Percentiles rank a stretch among this genome's conserved stretches.
Evolutionary conservation across 495 filamentous ascomycete species (phyloP).

Genomic region (Neurospora tetrasperma): DNA sequence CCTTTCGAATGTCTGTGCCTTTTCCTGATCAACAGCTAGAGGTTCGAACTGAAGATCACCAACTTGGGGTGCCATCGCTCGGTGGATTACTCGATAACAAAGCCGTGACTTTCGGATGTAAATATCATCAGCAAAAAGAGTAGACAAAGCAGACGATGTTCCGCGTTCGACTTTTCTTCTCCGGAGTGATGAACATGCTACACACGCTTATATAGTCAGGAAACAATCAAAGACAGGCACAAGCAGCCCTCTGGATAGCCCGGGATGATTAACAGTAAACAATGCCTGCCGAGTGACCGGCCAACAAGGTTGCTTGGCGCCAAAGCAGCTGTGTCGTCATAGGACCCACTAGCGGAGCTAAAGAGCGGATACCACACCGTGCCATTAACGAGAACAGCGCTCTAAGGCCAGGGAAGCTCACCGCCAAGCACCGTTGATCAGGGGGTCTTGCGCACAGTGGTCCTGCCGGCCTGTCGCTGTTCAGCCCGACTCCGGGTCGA

Average conservation of each 20-base stretch:
- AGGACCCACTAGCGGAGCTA: neutral
- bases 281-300: neutral
- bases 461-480: neutral
- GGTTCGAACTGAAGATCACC: neutral
- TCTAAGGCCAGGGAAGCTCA: neutral
- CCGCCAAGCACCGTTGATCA: neutral
- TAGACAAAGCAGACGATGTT: neutral
- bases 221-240: neutral
- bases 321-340: neutral
- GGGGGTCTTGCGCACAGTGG: neutral
- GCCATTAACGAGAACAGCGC: neutral
- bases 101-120: neutral
- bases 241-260: neutral
- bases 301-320: neutral
- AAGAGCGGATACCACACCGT: neutral
- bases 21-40: neutral
- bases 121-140: neutral
- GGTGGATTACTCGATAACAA: neutral
- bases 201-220: neutral
- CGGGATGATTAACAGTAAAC: neutral
- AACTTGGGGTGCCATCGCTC: neutral
- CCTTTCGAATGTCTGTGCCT: neutral
- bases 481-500: neutral
- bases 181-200: neutral
- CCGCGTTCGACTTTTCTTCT: neutral